Evolutionary conservation across 352 stramenopile genomes (phyloP).

Genomic region (Bremia lactucae): DNA sequence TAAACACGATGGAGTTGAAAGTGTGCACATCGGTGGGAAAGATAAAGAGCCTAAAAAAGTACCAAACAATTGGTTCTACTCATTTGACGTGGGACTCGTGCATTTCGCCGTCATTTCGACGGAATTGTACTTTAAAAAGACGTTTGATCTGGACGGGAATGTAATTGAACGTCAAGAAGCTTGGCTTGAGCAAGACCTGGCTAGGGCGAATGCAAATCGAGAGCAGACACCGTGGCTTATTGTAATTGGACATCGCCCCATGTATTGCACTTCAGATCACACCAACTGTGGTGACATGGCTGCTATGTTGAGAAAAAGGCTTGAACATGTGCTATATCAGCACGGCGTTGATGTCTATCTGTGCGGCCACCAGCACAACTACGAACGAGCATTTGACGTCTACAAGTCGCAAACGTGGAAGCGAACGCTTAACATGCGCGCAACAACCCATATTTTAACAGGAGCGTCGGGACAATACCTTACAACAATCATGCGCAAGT

Average conservation of each 20-base stretch:
- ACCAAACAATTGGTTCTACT: constrained; percentile 87
- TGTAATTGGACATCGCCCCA: constrained; percentile 75
- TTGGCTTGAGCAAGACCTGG: constrained; percentile 57
- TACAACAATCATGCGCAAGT: constrained; percentile 64
- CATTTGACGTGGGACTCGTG: constrained; percentile 73
- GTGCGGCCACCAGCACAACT: constrained; percentile 86
- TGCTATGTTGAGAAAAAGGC: constrained; percentile 35
- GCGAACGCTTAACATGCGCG: constrained; percentile 64
- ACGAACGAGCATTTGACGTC: constrained; percentile 77
- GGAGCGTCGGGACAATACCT: constrained; percentile 77
- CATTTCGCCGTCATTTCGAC: constrained; percentile 80
- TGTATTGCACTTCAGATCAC: constrained; percentile 82
- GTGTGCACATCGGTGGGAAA: constrained; percentile 31
- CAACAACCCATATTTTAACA: constrained; percentile 82
- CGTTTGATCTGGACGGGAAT: constrained; percentile 30
- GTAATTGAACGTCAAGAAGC: constrained; percentile 45
- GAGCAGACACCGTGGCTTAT: constrained; percentile 66
- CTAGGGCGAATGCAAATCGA: constrained; percentile 52
- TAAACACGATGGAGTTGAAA: constrained; percentile 39
- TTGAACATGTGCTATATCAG: constrained; percentile 68
- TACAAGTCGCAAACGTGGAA: constrained; percentile 48
- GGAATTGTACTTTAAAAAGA: constrained; percentile 82
- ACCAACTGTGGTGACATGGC: constrained; percentile 57
- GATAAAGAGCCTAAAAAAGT: constrained; percentile 18
- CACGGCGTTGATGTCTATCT: constrained; percentile 83